phyloP scores from a whole-genome alignment of 306 rosid genomes.

The Calophaca sinica region DNA sequence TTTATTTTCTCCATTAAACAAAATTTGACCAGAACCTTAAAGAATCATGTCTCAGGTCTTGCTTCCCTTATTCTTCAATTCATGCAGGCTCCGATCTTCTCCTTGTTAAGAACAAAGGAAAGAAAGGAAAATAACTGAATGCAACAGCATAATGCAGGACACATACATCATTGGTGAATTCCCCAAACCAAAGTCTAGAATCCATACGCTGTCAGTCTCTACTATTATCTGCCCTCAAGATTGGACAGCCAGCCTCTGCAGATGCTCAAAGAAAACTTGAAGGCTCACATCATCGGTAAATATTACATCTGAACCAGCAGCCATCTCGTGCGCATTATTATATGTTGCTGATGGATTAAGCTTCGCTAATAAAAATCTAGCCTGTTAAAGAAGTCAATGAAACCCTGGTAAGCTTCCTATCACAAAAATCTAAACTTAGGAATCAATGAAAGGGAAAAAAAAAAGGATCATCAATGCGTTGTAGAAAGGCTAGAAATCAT shows the following conservation, averaged over 20 bases:
- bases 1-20: constrained; percentile 58
- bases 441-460: background rate
- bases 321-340: constrained; percentile 83
- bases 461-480: background rate
- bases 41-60: constrained; percentile 55
- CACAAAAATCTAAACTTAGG: background rate
- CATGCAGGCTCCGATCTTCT: constrained; percentile 56
- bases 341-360: constrained; percentile 98
- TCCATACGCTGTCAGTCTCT: constrained; percentile 49
- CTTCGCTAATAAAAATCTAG: constrained; percentile 92
- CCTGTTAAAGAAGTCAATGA: constrained; percentile 63
- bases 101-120: constrained; percentile 56
- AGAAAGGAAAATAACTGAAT: constrained; percentile 56
- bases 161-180: constrained; percentile 46
- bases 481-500: background rate
- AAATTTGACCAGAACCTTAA: constrained; percentile 56
- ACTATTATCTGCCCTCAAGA: constrained; percentile 63
- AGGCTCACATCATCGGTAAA: constrained; percentile 98
- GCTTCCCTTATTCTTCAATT: constrained; percentile 59
- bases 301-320: constrained; percentile 91
- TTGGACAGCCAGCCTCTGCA: constrained; percentile 97
- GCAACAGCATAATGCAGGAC: constrained; percentile 54
- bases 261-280: constrained; percentile 98
- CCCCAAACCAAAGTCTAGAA: constrained; percentile 62
- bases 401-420: constrained; percentile 16